Evolutionary conservation across 495 filamentous ascomycete species (phyloP).

Genomic region (Penicillium soppii): DNA sequence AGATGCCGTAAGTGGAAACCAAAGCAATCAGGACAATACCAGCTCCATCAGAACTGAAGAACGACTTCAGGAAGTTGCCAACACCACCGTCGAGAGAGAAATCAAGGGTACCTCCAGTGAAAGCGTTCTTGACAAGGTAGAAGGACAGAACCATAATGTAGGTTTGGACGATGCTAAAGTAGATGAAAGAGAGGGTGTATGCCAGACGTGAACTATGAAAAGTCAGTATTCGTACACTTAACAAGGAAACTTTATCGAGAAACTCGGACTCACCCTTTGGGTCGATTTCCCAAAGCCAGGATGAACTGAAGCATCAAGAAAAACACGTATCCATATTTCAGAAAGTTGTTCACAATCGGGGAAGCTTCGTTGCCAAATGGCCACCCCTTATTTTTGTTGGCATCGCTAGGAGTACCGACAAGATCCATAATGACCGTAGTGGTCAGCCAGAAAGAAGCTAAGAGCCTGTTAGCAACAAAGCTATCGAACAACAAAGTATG

Average conservation of each 20-base stretch:
- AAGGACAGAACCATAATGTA: conserved; percentile 86
- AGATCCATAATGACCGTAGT: conserved; percentile 96
- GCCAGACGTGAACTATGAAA: conserved; percentile 55
- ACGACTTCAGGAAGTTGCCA: conserved; percentile 59
- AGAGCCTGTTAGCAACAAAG: conserved; percentile 6
- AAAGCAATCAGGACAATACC: conserved; percentile 91
- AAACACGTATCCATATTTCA: conserved; percentile 89
- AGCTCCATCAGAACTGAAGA: conserved; percentile 70
- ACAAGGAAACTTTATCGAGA: not conserved
- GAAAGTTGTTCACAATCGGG: conserved; percentile 84
- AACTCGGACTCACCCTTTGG: conserved; percentile 64
- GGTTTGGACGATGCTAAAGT: conserved; percentile 82
- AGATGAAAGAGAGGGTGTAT: conserved; percentile 84
- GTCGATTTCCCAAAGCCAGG: conserved; percentile 89
- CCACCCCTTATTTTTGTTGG: conserved; percentile 48
- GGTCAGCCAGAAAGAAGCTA: conserved; percentile 87
- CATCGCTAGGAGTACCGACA: conserved; percentile 65
- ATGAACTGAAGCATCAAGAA: conserved; percentile 94
- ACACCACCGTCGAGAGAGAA: conserved; percentile 52
- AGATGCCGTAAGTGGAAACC: conserved; percentile 90
- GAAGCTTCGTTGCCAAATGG: conserved; percentile 86
- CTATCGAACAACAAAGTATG: not conserved
- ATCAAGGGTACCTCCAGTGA: conserved; percentile 55
- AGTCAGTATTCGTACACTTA: not conserved
- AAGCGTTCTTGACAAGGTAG: conserved; percentile 82